A percentile compares a stretch with the other conserved stretches of the same genome.
phyloP scores from a whole-genome alignment of 768 basidiomycete species.

The Jaapia argillacea region DNA sequence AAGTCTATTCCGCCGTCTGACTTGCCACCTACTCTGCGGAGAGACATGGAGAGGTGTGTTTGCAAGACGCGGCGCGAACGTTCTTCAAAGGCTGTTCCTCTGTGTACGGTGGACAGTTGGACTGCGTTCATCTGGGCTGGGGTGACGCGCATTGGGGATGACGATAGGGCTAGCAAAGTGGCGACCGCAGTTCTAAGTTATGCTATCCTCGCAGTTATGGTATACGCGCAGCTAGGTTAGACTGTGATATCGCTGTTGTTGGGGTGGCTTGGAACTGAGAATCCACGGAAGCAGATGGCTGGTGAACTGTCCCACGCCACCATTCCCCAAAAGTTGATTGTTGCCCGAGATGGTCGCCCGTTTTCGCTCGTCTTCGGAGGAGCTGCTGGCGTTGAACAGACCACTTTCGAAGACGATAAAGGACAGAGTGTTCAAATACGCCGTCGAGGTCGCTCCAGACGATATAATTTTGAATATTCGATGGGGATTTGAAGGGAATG shows the following conservation, averaged over 20 bases:
- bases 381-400: no score
- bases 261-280: neutral
- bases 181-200: no score
- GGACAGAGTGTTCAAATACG: no score
- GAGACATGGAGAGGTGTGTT: slow-evolving; percentile 65
- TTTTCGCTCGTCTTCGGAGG: neutral
- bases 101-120: slow-evolving; percentile 51
- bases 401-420: no score
- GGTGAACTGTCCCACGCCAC: neutral
- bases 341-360: neutral
- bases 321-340: neutral
- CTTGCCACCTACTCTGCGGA: slow-evolving; percentile 72
- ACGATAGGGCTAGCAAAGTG: no score
- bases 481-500: no score
- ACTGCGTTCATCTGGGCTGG: neutral
- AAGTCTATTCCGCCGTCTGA: slow-evolving; percentile 88
- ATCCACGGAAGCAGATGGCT: neutral
- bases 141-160: neutral
- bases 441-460: no score
- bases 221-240: no score
- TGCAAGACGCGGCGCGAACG: slow-evolving; percentile 54
- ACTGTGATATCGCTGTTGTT: no score
- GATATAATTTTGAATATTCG: no score
- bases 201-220: no score
- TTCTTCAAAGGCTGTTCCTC: slow-evolving; percentile 69